Evolutionary conservation across 805 yeast species (phyloP).

Genomic region (Ogataea trehaloabstinens): DNA sequence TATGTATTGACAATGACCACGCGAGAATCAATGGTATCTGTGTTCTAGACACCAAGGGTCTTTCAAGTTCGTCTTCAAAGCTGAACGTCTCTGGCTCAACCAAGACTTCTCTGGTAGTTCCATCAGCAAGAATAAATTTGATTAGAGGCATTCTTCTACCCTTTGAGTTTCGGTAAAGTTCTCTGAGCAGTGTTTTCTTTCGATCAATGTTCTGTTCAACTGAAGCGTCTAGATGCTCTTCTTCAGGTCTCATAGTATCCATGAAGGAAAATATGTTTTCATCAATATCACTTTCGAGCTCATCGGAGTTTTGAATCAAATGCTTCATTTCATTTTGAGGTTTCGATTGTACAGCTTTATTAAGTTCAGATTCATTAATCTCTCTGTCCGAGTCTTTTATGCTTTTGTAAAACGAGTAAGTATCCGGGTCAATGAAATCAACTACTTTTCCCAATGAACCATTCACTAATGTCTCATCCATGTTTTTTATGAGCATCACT

Average conservation of each 20-base stretch:
- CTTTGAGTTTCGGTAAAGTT: constrained; percentile 42
- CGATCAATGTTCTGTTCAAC: constrained; percentile 35
- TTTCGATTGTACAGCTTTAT: constrained; percentile 10
- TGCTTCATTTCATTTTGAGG: constrained; percentile 16
- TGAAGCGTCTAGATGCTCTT: constrained; percentile 20
- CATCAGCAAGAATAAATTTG: constrained; percentile 68
- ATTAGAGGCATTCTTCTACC: constrained; percentile 69
- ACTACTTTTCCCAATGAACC: constrained; percentile 71
- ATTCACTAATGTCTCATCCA: constrained; percentile 70
- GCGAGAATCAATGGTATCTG: constrained; percentile 91
- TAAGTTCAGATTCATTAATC: constrained; percentile 21
- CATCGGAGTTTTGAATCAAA: constrained; percentile 19
- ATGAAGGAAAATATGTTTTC: constrained; percentile 52
- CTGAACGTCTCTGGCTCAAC: constrained; percentile 83
- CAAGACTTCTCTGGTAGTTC: constrained; percentile 68
- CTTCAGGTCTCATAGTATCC: constrained; percentile 16
- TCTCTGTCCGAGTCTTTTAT: constrained; percentile 13
- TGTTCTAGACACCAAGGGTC: constrained; percentile 63
- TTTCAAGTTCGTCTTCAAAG: constrained; percentile 70
- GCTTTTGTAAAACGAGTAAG: constrained; percentile 40
- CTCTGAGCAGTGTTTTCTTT: constrained; percentile 45
- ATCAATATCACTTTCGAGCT: constrained; percentile 31
- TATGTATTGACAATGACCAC: constrained; percentile 95
- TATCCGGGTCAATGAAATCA: constrained; percentile 45
- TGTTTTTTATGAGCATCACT: constrained; percentile 79